Conservation (phyloP, 2,329 filamentous ascomycete species). For the Trichoderma gracile region DNA sequence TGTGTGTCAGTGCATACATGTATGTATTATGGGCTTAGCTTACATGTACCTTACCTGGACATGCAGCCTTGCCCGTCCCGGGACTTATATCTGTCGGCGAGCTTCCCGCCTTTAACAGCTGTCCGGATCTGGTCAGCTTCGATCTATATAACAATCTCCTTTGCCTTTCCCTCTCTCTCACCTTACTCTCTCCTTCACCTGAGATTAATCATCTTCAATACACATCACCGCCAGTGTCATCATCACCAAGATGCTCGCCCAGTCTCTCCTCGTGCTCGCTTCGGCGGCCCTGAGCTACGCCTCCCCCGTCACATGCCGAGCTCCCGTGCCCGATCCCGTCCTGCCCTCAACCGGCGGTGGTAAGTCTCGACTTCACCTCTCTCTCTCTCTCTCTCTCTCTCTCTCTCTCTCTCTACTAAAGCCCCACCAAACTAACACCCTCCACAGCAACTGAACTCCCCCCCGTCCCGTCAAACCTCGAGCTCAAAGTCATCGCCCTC, state of each 20-base stretch:
- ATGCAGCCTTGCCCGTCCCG: too few species aligned
- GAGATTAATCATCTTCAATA: too few species aligned
- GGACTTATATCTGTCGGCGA: slow-evolving; percentile 26
- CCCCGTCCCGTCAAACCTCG: slow-evolving; percentile 41
- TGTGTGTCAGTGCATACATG: not conserved
- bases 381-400: not conserved
- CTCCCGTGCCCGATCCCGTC: slow-evolving; percentile 26
- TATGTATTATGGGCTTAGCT: too few species aligned
- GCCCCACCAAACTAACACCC: slow-evolving; percentile 22
- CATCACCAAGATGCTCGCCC: slow-evolving; percentile 37
- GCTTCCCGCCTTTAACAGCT: slow-evolving; percentile 16
- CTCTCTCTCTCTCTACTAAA: too few species aligned
- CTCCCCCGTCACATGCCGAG: slow-evolving; percentile 31
- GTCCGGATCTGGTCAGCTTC: slow-evolving; percentile 2
- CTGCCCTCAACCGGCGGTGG: slow-evolving; percentile 45
- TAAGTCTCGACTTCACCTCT: slow-evolving; percentile 33
- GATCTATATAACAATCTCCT: not conserved
- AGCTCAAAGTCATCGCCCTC: slow-evolving; percentile 57
- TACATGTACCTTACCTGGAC: too few species aligned
- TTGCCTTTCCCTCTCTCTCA: not conserved
- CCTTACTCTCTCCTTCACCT: not conserved
- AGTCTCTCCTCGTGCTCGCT: slow-evolving; percentile 39
- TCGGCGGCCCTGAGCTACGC: slow-evolving; percentile 39
- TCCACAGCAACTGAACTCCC: slow-evolving; percentile 46
- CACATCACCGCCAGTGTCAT: not conserved